A percentile compares a stretch with the other conserved stretches of the same genome.
These are phyloP conservation scores for Paecilomyces dactylethromorphus DNA, from an alignment of 2,329 filamentous ascomycete species.

Conservation along the genomic window DNA sequence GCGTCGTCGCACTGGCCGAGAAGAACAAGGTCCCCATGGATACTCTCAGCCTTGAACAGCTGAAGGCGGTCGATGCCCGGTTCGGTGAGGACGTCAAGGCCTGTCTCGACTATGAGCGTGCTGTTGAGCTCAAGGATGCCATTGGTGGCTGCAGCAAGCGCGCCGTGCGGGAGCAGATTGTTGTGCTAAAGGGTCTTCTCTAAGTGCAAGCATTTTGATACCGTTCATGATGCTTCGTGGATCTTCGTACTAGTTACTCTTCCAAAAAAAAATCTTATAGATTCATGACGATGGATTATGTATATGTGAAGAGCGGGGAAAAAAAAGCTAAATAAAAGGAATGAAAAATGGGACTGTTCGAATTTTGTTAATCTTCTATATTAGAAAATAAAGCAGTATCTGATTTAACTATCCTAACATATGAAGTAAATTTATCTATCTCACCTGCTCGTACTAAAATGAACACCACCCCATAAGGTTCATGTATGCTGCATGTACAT, in stretches of 20 bases:
- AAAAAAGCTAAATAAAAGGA: neutral
- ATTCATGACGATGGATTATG: neutral
- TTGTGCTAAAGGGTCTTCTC: constrained; percentile 52
- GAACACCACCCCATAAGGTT: too few relatives aligned
- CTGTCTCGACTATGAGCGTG: constrained; percentile 74
- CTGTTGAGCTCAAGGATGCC: constrained; percentile 71
- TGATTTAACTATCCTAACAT: too few relatives aligned
- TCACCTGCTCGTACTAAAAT: too few relatives aligned
- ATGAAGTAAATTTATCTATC: too few relatives aligned
- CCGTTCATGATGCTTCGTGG: neutral
- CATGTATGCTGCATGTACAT: neutral
- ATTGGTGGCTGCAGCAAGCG: constrained; percentile 72
- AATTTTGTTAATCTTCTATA: too few relatives aligned
- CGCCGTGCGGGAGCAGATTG: constrained; percentile 63
- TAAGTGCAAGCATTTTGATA: neutral
- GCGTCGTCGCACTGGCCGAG: constrained; percentile 66
- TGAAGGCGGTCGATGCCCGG: constrained; percentile 61
- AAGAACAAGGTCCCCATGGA: constrained; percentile 62
- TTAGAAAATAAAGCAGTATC: too few relatives aligned
- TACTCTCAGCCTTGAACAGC: constrained; percentile 58
- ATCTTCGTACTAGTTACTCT: neutral
- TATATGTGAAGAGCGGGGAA: neutral
- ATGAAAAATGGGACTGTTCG: too few relatives aligned
- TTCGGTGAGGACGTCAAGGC: constrained; percentile 66
- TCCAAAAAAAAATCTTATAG: neutral